Percentiles rank a stretch among this genome's conserved stretches.
These are phyloP conservation scores for Fagus crenata DNA, from an alignment of 306 rosid genomes.

Conservation along the genomic window DNA sequence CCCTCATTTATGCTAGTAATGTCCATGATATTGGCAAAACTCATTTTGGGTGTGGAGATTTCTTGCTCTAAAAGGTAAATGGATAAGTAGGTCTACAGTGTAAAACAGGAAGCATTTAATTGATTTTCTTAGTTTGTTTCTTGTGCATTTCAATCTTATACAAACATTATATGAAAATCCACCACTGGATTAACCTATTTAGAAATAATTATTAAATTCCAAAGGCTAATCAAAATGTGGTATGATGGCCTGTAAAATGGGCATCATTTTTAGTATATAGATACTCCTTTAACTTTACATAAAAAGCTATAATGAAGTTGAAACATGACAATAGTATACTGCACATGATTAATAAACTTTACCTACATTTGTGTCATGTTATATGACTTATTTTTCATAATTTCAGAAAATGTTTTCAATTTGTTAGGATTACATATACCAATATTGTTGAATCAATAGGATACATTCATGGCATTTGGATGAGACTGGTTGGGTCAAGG, in stretches of 20 bases:
- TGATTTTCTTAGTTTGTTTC: not conserved
- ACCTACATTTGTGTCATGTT: not conserved
- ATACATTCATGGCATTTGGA: not conserved
- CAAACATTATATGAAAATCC: not conserved
- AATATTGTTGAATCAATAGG: not conserved
- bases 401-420: not conserved
- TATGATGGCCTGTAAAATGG: no score
- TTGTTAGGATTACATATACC: not conserved
- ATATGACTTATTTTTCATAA: not conserved
- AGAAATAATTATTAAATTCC: not conserved
- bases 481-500: not conserved
- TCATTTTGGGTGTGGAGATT: not conserved
- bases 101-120: not conserved
- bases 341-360: not conserved
- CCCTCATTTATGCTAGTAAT: not conserved
- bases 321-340: not conserved
- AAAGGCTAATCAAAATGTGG: not conserved
- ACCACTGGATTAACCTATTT: not conserved
- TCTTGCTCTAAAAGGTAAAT: not conserved
- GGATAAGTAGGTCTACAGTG: not conserved
- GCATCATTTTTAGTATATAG: not conserved
- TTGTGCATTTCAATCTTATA: not conserved
- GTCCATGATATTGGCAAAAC: not conserved
- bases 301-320: not conserved
- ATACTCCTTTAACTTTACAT: not conserved